These are phyloP conservation scores for Dictyostelium firmibasis DNA, from an alignment of 78 protist genomes.

Conservation along the genomic window DNA sequence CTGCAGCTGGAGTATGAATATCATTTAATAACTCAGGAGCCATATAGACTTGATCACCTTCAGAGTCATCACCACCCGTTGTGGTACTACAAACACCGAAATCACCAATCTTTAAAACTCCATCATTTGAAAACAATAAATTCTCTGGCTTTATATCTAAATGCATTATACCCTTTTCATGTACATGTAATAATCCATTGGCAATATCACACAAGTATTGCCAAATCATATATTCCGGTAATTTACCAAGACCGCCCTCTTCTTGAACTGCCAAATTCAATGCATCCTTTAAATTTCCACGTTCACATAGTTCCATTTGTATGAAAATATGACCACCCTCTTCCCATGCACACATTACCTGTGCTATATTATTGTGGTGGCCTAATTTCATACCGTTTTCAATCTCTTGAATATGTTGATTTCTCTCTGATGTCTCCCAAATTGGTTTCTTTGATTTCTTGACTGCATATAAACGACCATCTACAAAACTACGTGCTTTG, in stretches of 20 bases:
- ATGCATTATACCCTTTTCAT: constrained; percentile 84
- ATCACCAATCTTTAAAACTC: constrained; percentile 83
- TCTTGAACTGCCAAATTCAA: neutral
- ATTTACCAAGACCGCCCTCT: neutral
- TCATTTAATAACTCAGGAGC: constrained; percentile 59
- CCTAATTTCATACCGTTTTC: constrained; percentile 64
- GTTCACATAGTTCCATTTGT: constrained; percentile 62
- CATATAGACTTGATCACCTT: constrained; percentile 73
- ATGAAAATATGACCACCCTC: constrained; percentile 71
- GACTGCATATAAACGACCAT: constrained; percentile 26
- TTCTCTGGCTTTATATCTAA: constrained; percentile 91
- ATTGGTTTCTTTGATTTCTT: constrained; percentile 63
- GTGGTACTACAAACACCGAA: constrained; percentile 81
- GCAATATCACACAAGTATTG: constrained; percentile 4
- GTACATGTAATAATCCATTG: constrained; percentile 83
- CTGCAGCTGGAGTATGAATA: constrained; percentile 29
- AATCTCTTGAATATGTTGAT: constrained; percentile 58
- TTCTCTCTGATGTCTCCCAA: constrained; percentile 51
- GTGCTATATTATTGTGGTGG: constrained; percentile 38
- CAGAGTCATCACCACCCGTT: constrained; percentile 4
- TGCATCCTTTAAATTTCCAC: constrained; percentile 42
- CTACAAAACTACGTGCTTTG: constrained; percentile 13
- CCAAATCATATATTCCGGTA: constrained; percentile 50
- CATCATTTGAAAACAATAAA: constrained; percentile 60
- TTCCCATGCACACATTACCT: constrained; percentile 62